These are phyloP conservation scores for Pseudopithomyces chartarum DNA, from an alignment of 2,329 filamentous ascomycete genomes.

Conservation along the genomic window DNA sequence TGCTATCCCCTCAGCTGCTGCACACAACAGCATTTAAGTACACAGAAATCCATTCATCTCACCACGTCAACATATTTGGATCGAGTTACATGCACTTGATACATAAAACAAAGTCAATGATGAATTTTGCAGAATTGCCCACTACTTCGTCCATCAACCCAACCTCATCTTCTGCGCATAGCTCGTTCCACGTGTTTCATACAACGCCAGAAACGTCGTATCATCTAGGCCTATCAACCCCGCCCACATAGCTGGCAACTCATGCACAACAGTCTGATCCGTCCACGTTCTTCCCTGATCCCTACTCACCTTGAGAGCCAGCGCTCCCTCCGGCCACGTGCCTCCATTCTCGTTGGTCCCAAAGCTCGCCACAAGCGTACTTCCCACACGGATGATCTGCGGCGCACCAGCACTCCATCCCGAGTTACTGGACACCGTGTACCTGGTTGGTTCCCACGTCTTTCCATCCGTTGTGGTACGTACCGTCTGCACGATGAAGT, in stretches of 20 bases:
- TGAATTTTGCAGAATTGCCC: not conserved
- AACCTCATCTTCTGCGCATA: slow-evolving; percentile 31
- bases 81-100: not conserved
- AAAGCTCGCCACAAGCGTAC: slow-evolving; percentile 50
- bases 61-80: too few species aligned
- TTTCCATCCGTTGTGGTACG: slow-evolving; percentile 49
- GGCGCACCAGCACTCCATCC: slow-evolving; percentile 49
- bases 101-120: not conserved
- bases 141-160: not conserved
- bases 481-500: slow-evolving; percentile 48
- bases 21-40: too few species aligned
- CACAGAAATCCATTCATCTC: too few species aligned
- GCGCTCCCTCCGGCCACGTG: slow-evolving; percentile 18
- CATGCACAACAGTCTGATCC: slow-evolving; percentile 36
- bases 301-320: slow-evolving; percentile 32
- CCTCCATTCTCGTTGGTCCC: slow-evolving; percentile 52
- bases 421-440: slow-evolving; percentile 45
- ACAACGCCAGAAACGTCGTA: slow-evolving; percentile 31
- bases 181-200: slow-evolving; percentile 26
- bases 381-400: slow-evolving; percentile 50
- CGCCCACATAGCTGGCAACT: slow-evolving; percentile 32
- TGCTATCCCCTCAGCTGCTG: too few species aligned
- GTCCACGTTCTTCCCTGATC: slow-evolving; percentile 35
- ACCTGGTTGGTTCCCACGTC: slow-evolving; percentile 46
- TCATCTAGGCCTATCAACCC: slow-evolving; percentile 34